These are phyloP conservation scores for Pisolithus marmoratus DNA, from an alignment of 768 basidiomycete genomes.

Conservation along the genomic window DNA sequence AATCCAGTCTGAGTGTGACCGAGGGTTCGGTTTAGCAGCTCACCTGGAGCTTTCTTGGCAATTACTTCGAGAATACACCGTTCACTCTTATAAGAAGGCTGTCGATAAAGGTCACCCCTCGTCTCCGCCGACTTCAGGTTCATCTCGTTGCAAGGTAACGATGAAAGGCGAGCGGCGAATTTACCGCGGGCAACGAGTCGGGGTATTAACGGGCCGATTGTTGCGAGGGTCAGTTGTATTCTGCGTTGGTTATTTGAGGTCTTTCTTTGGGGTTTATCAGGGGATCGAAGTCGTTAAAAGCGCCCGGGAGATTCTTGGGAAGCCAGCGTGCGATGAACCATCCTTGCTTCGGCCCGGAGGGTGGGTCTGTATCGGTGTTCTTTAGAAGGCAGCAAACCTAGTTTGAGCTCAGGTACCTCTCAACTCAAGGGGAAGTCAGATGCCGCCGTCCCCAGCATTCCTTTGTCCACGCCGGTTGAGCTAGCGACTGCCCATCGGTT, in stretches of 20 bases:
- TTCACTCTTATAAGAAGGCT: constrained; percentile 49
- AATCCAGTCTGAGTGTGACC: neutral
- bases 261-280: constrained; percentile 2
- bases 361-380: neutral
- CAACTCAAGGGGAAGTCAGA: constrained; percentile 42
- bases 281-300: neutral
- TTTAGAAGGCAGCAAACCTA: neutral
- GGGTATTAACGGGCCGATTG: constrained; percentile 40
- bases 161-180: constrained; percentile 45
- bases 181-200: constrained; percentile 37
- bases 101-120: constrained; percentile 62
- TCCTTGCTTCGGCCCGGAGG: constrained; percentile 8
- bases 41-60: constrained; percentile 47
- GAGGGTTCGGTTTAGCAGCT: constrained; percentile 28
- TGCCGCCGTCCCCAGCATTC: too few relatives aligned
- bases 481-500: constrained; percentile 23
- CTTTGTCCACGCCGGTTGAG: too few relatives aligned
- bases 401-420: constrained; percentile 24
- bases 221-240: constrained; percentile 38
- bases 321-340: constrained; percentile 15
- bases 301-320: constrained; percentile 1
- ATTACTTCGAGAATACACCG: constrained; percentile 56
- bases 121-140: constrained; percentile 64
- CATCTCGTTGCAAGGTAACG: constrained; percentile 63
- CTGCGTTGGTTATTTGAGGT: constrained; percentile 9